These are phyloP conservation scores for Canna indica DNA, from an alignment of 176 grass and related monocot genomes.

Conservation along the genomic window DNA sequence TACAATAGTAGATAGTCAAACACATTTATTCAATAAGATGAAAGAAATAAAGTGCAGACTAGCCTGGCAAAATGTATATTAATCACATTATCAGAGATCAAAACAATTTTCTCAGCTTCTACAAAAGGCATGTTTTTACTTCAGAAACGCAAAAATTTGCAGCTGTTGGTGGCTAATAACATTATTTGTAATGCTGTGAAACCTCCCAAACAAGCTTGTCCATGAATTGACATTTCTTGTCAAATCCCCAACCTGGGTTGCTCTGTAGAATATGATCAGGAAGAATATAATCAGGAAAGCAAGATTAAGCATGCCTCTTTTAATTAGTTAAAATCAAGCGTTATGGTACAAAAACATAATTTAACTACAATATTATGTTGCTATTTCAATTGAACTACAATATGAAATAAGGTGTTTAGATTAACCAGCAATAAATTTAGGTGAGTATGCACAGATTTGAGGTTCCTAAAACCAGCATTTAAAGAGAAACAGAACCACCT, in stretches of 20 bases:
- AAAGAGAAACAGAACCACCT: too few species aligned
- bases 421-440: too few species aligned
- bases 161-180: neutral
- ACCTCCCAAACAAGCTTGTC: constrained; percentile 77
- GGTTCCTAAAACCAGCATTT: too few species aligned
- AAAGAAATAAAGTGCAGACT: neutral
- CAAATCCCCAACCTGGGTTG: constrained; percentile 71
- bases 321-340: neutral
- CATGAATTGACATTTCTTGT: constrained; percentile 85
- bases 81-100: neutral
- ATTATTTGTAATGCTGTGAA: constrained; percentile 57
- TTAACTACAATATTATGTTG: neutral
- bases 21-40: neutral
- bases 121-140: neutral
- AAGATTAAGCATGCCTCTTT: neutral
- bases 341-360: neutral
- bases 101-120: neutral
- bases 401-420: too few species aligned
- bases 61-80: neutral
- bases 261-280: constrained; percentile 34
- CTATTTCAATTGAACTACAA: too few species aligned
- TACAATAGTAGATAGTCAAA: neutral
- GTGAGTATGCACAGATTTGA: too few species aligned
- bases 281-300: neutral
- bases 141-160: neutral